These are phyloP conservation scores for Daphne laureola DNA, from an alignment of 441 rosid species.

Conservation along the genomic window DNA sequence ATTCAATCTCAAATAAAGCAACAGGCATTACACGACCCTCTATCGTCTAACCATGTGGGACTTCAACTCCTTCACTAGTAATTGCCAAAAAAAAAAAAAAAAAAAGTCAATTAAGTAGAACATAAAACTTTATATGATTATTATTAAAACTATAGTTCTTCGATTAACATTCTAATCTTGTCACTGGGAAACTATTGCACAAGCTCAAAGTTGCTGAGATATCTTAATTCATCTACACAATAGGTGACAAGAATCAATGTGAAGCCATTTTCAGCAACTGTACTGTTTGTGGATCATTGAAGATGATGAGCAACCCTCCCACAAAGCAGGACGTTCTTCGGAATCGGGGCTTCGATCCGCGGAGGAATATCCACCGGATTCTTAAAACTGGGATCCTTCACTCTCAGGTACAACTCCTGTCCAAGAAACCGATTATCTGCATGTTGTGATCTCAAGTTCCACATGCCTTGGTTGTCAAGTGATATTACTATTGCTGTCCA, in stretches of 20 bases:
- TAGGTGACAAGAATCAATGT: no score
- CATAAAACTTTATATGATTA: no score
- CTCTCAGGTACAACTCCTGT: conserved; percentile 38
- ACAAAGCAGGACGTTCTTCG: conserved; percentile 21
- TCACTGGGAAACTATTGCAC: no score
- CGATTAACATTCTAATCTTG: no score
- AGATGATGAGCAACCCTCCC: conserved; percentile 8
- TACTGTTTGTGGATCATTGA: no score
- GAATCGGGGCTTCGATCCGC: conserved; percentile 24
- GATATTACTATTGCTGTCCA: conserved; percentile 36
- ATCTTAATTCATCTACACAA: no score
- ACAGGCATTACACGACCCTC: neutral
- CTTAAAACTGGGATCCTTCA: conserved; percentile 19
- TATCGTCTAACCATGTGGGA: conserved; percentile 25
- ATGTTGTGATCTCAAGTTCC: conserved; percentile 42
- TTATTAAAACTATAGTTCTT: no score
- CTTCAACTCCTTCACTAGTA: no score
- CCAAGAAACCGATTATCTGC: conserved; percentile 34
- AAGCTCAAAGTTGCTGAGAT: no score
- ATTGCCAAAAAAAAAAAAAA: no score
- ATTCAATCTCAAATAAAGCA: neutral
- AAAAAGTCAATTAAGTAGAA: no score
- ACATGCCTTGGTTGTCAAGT: conserved; percentile 39
- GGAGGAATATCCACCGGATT: conserved; percentile 16
- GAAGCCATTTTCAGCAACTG: no score